These are phyloP conservation scores for Eremochloa ophiuroides DNA, from an alignment of 176 grass and related monocot genomes.

Conservation along the genomic window DNA sequence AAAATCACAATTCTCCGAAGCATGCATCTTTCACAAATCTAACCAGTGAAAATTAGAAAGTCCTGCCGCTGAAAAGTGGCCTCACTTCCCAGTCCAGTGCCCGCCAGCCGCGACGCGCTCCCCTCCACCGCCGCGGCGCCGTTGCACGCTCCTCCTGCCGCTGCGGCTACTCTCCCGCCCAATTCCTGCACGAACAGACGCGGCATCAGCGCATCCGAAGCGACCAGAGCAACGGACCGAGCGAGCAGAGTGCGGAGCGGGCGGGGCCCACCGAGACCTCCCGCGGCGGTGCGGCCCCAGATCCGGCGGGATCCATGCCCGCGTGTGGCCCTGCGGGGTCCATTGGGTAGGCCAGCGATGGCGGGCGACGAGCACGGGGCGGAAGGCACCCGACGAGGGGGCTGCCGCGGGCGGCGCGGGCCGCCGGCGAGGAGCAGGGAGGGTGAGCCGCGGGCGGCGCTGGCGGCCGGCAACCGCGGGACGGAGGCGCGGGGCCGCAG, in stretches of 20 bases:
- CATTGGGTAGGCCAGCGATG: slow-evolving; percentile 17
- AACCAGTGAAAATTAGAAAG: not conserved
- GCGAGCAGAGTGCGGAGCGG: too few species aligned
- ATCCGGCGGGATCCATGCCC: slow-evolving; percentile 27
- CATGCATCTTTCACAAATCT: not conserved
- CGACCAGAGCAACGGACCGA: not conserved
- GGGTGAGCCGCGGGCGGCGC: too few species aligned
- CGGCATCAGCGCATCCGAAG: not conserved
- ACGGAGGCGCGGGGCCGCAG: too few species aligned
- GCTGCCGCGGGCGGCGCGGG: too few species aligned
- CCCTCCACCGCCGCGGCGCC: not conserved
- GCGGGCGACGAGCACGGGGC: too few species aligned
- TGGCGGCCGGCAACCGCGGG: too few species aligned
- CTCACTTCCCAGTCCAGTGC: slow-evolving; percentile 17
- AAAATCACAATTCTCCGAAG: not conserved
- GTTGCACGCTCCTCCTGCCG: not conserved
- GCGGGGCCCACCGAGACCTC: slow-evolving; percentile 11
- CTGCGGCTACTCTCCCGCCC: not conserved
- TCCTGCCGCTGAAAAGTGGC: not conserved
- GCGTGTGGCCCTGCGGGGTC: not conserved
- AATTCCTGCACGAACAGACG: slow-evolving; percentile 25
- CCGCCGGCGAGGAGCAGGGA: too few species aligned
- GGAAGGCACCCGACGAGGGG: too few species aligned
- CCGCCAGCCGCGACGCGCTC: not conserved
- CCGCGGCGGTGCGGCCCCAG: slow-evolving; percentile 10